A percentile compares a stretch with the other conserved stretches of the same genome.
phyloP scores from a whole-genome alignment of 2,329 filamentous ascomycete species.

The Aspergillus quadricinctus region DNA sequence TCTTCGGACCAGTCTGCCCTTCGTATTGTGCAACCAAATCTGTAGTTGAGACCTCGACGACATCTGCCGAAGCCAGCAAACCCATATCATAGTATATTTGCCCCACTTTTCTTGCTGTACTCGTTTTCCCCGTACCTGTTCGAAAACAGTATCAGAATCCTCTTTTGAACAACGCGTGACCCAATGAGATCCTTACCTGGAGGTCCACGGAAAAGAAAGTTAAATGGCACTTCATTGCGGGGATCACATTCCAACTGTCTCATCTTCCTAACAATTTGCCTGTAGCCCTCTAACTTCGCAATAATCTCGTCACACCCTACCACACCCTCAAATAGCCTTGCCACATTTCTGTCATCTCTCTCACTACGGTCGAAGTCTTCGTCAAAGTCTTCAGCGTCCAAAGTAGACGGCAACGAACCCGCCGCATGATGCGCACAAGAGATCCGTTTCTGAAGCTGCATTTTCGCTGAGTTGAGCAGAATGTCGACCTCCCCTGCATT shows the following conservation, averaged over 20 bases:
- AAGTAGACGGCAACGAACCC: constrained; percentile 6
- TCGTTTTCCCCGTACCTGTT: constrained; percentile 66
- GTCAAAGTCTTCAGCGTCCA: constrained; percentile 33
- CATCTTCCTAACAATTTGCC: constrained; percentile 50
- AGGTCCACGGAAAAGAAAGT: constrained; percentile 64
- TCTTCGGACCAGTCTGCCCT: constrained; percentile 67
- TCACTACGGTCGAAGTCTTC: constrained; percentile 6
- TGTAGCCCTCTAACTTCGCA: constrained; percentile 51
- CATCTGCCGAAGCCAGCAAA: constrained; percentile 56
- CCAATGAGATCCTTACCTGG: constrained; percentile 48
- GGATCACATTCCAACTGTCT: constrained; percentile 52
- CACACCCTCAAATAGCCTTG: constrained; percentile 52
- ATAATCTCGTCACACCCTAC: constrained; percentile 58
- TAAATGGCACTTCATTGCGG: constrained; percentile 58
- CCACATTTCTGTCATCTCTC: constrained; percentile 3
- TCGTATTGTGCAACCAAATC: constrained; percentile 66
- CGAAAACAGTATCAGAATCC: background rate
- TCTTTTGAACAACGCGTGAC: background rate
- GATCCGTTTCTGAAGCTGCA: constrained; percentile 45
- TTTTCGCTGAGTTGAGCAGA: constrained; percentile 57
- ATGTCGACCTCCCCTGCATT: constrained; percentile 73
- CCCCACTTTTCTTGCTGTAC: constrained; percentile 68
- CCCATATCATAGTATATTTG: constrained; percentile 73
- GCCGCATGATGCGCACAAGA: constrained; percentile 8
- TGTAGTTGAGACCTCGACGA: constrained; percentile 62